Conservation (phyloP, 805 yeast species). For the Suhomyces sp. region DNA sequence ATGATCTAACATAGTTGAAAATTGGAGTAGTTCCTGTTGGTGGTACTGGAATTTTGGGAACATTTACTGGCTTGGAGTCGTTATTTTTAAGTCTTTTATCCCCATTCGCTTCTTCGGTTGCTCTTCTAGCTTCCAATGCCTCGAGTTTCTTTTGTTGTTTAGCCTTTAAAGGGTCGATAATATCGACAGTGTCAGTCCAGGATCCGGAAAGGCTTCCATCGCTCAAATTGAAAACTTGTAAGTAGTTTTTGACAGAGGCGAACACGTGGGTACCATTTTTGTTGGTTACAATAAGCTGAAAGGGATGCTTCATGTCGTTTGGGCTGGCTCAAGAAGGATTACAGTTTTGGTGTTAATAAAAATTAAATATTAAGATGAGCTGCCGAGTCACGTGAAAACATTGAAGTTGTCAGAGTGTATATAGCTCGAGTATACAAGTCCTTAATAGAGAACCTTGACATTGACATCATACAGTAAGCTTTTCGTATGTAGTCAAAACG, state of each 20-base stretch:
- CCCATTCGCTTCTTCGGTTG: constrained; percentile 18
- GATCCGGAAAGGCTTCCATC: constrained; percentile 48
- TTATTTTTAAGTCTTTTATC: constrained; percentile 32
- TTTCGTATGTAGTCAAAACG: no score
- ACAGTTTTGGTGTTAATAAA: no score
- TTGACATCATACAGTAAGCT: no score
- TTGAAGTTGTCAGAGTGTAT: no score
- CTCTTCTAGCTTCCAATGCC: constrained; percentile 10
- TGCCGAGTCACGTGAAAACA: no score
- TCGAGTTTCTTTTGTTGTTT: constrained; percentile 26
- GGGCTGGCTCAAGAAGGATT: no score
- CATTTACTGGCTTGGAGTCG: constrained; percentile 21
- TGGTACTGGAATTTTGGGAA: constrained; percentile 58
- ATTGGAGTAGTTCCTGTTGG: constrained; percentile 70
- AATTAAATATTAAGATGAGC: no score
- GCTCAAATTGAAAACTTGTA: constrained; percentile 50
- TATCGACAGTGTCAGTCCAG: constrained; percentile 64
- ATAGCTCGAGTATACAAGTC: no score
- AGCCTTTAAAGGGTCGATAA: constrained; percentile 43
- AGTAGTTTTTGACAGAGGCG: constrained; percentile 56
- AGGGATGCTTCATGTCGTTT: constrained; percentile 80
- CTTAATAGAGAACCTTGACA: no score
- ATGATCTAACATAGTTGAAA: constrained; percentile 65
- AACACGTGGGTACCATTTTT: constrained; percentile 48
- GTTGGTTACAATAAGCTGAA: constrained; percentile 55